Base-by-base conservation (phyloP, 306 rosid species). In the Medicago ruthenica region DNA sequence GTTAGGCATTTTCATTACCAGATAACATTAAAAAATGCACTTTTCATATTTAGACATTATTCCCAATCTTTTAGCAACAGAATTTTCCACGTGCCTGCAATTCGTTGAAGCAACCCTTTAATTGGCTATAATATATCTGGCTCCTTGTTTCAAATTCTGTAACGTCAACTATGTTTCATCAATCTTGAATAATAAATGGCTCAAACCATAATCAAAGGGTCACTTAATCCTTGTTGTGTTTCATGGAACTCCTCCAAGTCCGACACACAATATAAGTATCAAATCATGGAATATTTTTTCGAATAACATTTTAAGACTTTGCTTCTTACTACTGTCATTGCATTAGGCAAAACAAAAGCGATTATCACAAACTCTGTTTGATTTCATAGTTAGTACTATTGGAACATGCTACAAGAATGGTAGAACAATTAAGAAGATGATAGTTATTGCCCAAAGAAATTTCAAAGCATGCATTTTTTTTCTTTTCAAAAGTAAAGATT, bases 51-150 rank as follows among this genome's bases (percentile, higher is more conserved):
- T 40, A 20, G 83, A 58, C 50, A 75, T 81, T 53, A 64, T 61
- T 73, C 67, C 22, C 12, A 70, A 67, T 78, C 73, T 77, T 74
- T 21, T 45, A 67, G 73, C 40, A 69, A 58, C 13, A 75, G 88
- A 85, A 85, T 85, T 81, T 82, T 85, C 82, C 84, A 82, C 86
- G 79, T 85, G 88, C 74, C 82, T 31, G 9, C 67, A 66, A 48
- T 21, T 58, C n/a, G 66, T 47, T 70, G 39, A 85, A 78, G 63
- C 70, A 64, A 42, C 88, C 65, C 76, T 76, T 80, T 45, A 75
- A 51, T 16, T 16, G 58, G 22, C 22, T 34, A 5, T 4, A 4
- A 21, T 58, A 22, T 58, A 58, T 58, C 59, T 41, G 59, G 67
- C 59, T 34, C 58, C 62, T 62, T 36, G 68, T 61, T 47, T 15